Evolutionary conservation across 176 grass and related monocot species (phyloP).

Genomic region (Musa beccarii): DNA sequence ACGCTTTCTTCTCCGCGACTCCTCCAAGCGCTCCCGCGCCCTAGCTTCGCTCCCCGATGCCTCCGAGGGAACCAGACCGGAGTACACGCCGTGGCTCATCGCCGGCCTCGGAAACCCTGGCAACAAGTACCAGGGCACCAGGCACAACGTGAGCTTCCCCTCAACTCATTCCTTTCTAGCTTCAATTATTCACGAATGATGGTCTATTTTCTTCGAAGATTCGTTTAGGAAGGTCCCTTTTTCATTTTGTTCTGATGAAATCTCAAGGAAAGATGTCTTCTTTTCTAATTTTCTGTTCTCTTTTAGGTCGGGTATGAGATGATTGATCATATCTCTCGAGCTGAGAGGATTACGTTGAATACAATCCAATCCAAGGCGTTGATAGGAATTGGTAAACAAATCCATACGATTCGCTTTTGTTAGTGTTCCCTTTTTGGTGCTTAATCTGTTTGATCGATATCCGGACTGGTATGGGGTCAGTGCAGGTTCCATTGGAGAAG

Average conservation of each 20-base stretch:
- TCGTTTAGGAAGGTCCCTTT: background rate
- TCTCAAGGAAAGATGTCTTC: background rate
- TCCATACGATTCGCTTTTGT: background rate
- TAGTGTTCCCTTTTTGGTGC: background rate
- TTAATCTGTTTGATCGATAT: background rate
- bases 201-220: background rate
- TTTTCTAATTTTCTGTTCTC: background rate
- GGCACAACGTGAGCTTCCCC: conserved; percentile 65
- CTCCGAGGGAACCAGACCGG: conserved; percentile 26
- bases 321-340: conserved; percentile 65
- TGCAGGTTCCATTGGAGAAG: conserved; percentile 81
- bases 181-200: background rate
- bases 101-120: conserved; percentile 92
- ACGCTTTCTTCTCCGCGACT: background rate
- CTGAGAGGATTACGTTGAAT: conserved; percentile 62
- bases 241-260: background rate
- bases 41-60: conserved; percentile 50
- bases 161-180: no score
- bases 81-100: conserved; percentile 95
- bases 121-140: conserved; percentile 76
- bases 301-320: conserved; percentile 85
- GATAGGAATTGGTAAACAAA: conserved; percentile 66
- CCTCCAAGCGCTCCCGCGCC: background rate
- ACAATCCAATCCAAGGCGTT: conserved; percentile 78
- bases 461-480: conserved; percentile 23